phyloP scores from a whole-genome alignment of 2,329 filamentous ascomycete species.

The Fusarium coffeatum region DNA sequence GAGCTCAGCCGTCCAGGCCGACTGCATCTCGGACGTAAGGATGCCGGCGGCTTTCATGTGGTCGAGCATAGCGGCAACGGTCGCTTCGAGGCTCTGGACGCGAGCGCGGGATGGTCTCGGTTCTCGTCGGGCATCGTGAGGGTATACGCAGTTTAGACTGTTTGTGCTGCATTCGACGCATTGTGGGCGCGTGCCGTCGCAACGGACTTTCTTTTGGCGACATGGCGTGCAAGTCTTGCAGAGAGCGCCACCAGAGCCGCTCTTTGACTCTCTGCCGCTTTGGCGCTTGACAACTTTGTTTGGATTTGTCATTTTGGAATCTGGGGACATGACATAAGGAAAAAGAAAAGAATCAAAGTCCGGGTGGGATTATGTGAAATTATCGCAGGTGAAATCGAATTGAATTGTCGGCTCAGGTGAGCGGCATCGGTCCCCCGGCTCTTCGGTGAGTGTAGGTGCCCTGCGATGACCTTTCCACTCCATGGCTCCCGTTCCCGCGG shows the following conservation, averaged over 20 bases:
- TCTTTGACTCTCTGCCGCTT: slow-evolving; percentile 35
- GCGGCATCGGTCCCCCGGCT: slow-evolving; percentile 38
- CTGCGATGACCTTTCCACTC: not conserved
- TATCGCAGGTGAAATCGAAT: slow-evolving; percentile 10
- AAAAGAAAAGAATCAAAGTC: not conserved
- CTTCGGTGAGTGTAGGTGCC: slow-evolving; percentile 33
- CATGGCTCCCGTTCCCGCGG: slow-evolving; percentile 22
- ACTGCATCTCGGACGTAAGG: slow-evolving; percentile 44
- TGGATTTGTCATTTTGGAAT: slow-evolving; percentile 35
- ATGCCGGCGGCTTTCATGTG: slow-evolving; percentile 51
- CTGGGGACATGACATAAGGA: not conserved
- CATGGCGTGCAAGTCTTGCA: slow-evolving; percentile 53
- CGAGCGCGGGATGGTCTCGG: slow-evolving; percentile 49
- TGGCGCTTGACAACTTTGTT: slow-evolving; percentile 43
- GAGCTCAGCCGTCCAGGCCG: slow-evolving; percentile 45
- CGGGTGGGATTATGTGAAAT: not conserved
- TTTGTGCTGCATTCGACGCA: slow-evolving; percentile 49
- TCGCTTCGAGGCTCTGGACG: slow-evolving; percentile 49
- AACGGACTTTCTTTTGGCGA: slow-evolving; percentile 53
- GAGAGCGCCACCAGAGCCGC: slow-evolving; percentile 41
- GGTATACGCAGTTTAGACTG: slow-evolving; percentile 49
- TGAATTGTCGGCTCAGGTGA: slow-evolving; percentile 35
- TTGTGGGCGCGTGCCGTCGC: slow-evolving; percentile 50
- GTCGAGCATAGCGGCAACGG: slow-evolving; percentile 47
- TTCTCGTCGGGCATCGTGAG: slow-evolving; percentile 50